These are phyloP conservation scores for Pseudocercospora vitis DNA, from an alignment of 2,329 filamentous ascomycete species.

Conservation along the genomic window DNA sequence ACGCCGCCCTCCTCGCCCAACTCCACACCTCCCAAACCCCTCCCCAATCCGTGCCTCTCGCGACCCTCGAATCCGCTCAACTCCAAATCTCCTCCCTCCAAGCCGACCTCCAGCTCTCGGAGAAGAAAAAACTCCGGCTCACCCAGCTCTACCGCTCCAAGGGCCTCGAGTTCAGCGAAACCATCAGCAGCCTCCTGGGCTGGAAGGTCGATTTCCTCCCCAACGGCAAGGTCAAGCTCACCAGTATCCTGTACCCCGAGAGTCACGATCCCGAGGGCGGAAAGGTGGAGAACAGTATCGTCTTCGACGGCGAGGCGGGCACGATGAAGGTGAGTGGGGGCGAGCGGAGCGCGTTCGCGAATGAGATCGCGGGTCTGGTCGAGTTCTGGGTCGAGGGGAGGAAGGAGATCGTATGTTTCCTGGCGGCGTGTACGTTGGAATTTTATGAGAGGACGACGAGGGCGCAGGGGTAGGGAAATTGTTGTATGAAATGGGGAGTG, in stretches of 20 bases:
- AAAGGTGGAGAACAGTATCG: slow-evolving; percentile 58
- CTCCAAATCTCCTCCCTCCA: slow-evolving; percentile 67
- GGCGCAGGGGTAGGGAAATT: slow-evolving; percentile 18
- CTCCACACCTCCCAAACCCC: slow-evolving; percentile 52
- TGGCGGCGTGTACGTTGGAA: slow-evolving; percentile 87
- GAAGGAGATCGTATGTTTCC: slow-evolving; percentile 88
- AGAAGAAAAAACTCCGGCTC: slow-evolving; percentile 80
- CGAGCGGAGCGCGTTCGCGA: slow-evolving; percentile 79
- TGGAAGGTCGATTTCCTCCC: slow-evolving; percentile 96
- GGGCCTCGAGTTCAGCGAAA: slow-evolving; percentile 90
- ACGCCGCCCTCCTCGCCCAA: slow-evolving; percentile 69
- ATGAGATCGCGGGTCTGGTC: slow-evolving; percentile 80
- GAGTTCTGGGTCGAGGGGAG: slow-evolving; percentile 95
- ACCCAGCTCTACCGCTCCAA: slow-evolving; percentile 93
- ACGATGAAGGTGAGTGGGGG: slow-evolving; percentile 98
- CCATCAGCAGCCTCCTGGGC: slow-evolving; percentile 85
- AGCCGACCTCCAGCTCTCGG: slow-evolving; percentile 57
- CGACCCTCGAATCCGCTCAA: slow-evolving; percentile 71
- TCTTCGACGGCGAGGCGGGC: slow-evolving; percentile 90
- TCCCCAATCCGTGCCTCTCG: slow-evolving; percentile 69
- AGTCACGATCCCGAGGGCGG: slow-evolving; percentile 46
- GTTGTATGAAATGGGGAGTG: slow-evolving; percentile 16
- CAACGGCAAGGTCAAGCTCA: slow-evolving; percentile 94
- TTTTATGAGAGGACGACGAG: slow-evolving; percentile 72
- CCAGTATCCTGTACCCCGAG: slow-evolving; percentile 73